A percentile compares a stretch with the other conserved stretches of the same genome.
Conservation (phyloP, 257 asterid genomes). For the Solanum chiquidenum region DNA sequence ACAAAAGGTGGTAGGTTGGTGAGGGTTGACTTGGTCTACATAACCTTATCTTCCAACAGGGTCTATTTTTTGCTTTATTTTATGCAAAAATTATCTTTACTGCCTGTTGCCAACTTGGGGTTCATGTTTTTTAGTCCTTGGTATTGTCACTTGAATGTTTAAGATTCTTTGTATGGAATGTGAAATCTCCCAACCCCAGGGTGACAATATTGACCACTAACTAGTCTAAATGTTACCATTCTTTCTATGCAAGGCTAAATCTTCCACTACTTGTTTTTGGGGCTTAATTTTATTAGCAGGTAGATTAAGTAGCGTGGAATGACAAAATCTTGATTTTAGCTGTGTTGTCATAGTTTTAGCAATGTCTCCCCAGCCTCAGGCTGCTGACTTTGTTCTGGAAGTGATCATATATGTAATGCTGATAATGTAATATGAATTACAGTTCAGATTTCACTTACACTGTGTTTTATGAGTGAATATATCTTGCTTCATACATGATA, state of each 20-base stretch:
- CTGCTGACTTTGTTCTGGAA: not conserved
- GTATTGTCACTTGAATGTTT: not conserved
- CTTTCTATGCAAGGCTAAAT: not conserved
- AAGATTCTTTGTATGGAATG: not conserved
- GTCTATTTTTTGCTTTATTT: constrained; percentile 7
- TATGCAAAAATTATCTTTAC: not conserved
- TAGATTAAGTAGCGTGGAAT: not conserved
- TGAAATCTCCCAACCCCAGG: not conserved
- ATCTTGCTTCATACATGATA: not conserved
- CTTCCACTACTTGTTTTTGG: not conserved
- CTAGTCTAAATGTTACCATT: not conserved
- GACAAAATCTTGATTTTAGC: not conserved
- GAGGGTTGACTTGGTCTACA: constrained; percentile 66
- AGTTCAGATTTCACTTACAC: not conserved
- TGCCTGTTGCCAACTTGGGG: not conserved
- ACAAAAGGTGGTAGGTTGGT: constrained; percentile 87
- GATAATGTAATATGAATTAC: not conserved
- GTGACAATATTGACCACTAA: not conserved
- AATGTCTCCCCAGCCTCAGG: not conserved
- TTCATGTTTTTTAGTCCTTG: not conserved
- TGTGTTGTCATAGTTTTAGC: not conserved
- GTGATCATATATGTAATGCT: not conserved
- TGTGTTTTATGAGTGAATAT: not conserved
- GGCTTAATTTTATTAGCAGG: not conserved
- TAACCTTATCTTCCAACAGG: constrained; percentile 5